Evolutionary conservation across 176 grass and related monocot species (phyloP).

Genomic region (Carex scoparia): DNA sequence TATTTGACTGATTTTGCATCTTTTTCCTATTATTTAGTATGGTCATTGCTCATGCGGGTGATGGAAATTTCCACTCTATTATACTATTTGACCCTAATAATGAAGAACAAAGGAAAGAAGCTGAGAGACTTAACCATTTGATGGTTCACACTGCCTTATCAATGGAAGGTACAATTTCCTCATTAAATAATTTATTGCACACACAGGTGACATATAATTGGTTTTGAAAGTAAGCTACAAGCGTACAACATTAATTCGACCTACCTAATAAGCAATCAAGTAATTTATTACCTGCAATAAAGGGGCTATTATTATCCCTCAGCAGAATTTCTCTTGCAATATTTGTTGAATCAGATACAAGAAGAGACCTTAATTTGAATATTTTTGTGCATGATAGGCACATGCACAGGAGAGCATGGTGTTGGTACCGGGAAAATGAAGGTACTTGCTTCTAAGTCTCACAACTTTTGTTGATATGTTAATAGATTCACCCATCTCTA

Average conservation of each 20-base stretch:
- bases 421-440: constrained; percentile 99
- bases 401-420: constrained; percentile 96
- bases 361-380: neutral
- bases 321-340: neutral
- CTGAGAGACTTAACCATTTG: constrained; percentile 86
- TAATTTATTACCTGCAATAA: neutral
- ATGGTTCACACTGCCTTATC: constrained; percentile 93
- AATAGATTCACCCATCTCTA: neutral
- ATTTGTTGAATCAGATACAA: neutral
- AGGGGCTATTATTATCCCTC: neutral
- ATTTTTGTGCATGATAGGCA: constrained; percentile 42
- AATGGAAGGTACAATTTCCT: constrained; percentile 68
- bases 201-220: neutral
- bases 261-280: constrained; percentile 1
- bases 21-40: constrained; percentile 40
- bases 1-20: constrained; percentile 22
- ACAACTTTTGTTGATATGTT: neutral
- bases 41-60: constrained; percentile 93
- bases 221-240: neutral
- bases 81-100: constrained; percentile 85
- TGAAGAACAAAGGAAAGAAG: constrained; percentile 68
- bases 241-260: neutral
- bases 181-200: neutral
- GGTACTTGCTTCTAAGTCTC: constrained; percentile 38
- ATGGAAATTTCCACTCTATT: constrained; percentile 97